A percentile compares a stretch with the other conserved stretches of the same genome.
Conservation (phyloP, 2,329 filamentous ascomycete species). For the Emmonsia crescens region DNA sequence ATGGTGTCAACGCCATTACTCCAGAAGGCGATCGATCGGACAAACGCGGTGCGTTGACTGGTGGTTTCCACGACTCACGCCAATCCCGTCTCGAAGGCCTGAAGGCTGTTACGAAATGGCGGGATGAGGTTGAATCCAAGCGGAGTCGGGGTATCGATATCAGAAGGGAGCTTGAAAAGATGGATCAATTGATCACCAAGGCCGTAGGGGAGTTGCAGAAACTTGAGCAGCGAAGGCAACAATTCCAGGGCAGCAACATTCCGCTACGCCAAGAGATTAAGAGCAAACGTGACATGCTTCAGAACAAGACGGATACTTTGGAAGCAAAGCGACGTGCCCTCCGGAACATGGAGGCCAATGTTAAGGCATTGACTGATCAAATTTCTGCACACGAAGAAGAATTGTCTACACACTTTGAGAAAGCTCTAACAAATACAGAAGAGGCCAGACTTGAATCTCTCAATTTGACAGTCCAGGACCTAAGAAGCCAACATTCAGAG, state of each 20-base stretch:
- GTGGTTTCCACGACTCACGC: constrained; percentile 80
- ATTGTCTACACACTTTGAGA: constrained; percentile 79
- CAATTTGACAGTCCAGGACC: constrained; percentile 55
- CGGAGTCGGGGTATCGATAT: constrained; percentile 55
- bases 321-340: constrained; percentile 56
- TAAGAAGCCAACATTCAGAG: constrained; percentile 67
- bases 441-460: constrained; percentile 68
- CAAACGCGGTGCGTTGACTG: constrained; percentile 88
- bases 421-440: constrained; percentile 71
- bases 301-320: constrained; percentile 61
- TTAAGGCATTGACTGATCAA: constrained; percentile 66
- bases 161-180: constrained; percentile 57
- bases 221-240: constrained; percentile 63
- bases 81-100: constrained; percentile 82
- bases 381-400: constrained; percentile 70
- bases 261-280: constrained; percentile 68
- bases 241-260: constrained; percentile 71
- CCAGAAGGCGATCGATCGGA: constrained; percentile 90
- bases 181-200: constrained; percentile 80
- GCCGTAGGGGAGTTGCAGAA: constrained; percentile 79
- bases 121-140: constrained; percentile 61
- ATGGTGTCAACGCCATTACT: constrained; percentile 86
- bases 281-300: constrained; percentile 62
- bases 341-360: constrained; percentile 60
- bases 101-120: constrained; percentile 61